phyloP scores from a whole-genome alignment of 164 flowering plant species.

The Echeveria elegans region DNA sequence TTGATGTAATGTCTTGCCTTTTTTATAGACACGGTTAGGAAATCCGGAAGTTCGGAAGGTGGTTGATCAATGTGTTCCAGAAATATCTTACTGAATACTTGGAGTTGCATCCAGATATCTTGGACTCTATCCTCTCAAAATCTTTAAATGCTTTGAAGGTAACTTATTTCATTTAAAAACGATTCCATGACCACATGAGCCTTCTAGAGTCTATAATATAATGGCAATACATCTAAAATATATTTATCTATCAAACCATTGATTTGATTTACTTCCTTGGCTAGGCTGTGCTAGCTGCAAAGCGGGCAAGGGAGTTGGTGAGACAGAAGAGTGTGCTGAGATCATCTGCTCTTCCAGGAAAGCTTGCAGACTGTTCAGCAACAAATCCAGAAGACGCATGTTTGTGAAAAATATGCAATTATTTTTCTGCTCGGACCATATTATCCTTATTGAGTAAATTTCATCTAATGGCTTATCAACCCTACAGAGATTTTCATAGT shows the following conservation, averaged over 20 bases:
- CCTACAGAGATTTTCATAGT: slow-evolving; percentile 88
- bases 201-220: not conserved
- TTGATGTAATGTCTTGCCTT: slow-evolving; percentile 9
- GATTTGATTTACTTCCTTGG: slow-evolving; percentile 9
- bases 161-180: slow-evolving; percentile 1
- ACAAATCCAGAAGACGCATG: slow-evolving; percentile 91
- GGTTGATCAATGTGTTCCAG: slow-evolving; percentile 87
- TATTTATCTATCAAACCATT: not conserved
- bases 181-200: no score
- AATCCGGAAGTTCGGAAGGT: slow-evolving; percentile 96
- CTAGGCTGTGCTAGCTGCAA: slow-evolving; percentile 93
- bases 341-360: slow-evolving; percentile 96
- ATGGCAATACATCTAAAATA: no score
- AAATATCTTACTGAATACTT: slow-evolving; percentile 84
- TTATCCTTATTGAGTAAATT: slow-evolving; percentile 4
- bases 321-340: slow-evolving; percentile 77
- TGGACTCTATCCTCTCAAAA: slow-evolving; percentile 81
- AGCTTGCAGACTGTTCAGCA: slow-evolving; percentile 95
- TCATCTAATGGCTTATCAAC: not conserved
- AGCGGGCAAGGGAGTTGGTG: slow-evolving; percentile 89
- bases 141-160: slow-evolving; percentile 95
- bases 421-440: not conserved
- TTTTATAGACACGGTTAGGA: slow-evolving; percentile 81
- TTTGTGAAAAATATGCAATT: slow-evolving; percentile 15
- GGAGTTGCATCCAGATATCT: slow-evolving; percentile 95